phyloP scores from a whole-genome alignment of 2,329 filamentous ascomycete genomes.

The Exophiala calicioides region DNA sequence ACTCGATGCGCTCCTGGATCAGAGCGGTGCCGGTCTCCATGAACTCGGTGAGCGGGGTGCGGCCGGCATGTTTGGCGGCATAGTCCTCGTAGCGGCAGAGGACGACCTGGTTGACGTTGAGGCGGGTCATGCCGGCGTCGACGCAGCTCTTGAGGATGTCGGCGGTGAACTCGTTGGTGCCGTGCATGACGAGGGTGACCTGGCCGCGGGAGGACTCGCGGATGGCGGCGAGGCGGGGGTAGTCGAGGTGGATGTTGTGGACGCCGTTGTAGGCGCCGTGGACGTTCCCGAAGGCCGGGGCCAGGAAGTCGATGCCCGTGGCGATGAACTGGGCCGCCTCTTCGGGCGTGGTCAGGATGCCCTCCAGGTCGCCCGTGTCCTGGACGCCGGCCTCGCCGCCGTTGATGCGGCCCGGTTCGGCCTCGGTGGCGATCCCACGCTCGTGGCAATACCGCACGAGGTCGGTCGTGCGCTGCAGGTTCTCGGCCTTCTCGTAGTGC shows the following conservation, averaged over 20 bases:
- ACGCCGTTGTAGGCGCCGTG: conserved; percentile 67
- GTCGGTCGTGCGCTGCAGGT: conserved; percentile 64
- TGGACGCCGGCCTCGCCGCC: conserved; percentile 73
- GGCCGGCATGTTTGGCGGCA: conserved; percentile 51
- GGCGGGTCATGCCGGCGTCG: conserved; percentile 55
- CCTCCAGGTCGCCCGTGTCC: conserved; percentile 64
- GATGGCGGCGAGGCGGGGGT: conserved; percentile 51
- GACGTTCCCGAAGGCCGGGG: conserved; percentile 74
- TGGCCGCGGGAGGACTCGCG: conserved; percentile 50
- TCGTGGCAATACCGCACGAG: conserved; percentile 65
- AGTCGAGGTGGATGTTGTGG: conserved; percentile 27
- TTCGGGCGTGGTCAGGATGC: conserved; percentile 66
- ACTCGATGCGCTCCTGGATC: conserved; percentile 59
- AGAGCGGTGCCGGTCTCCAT: conserved; percentile 57
- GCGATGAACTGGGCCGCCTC: conserved; percentile 70
- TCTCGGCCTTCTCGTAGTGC: conserved; percentile 70
- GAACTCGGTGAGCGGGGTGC: conserved; percentile 54
- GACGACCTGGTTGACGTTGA: conserved; percentile 63
- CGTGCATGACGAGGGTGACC: conserved; percentile 59
- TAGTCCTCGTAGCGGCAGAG: conserved; percentile 48
- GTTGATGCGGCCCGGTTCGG: conserved; percentile 70
- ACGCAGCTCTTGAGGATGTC: conserved; percentile 59
- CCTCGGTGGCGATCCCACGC: conserved; percentile 68
- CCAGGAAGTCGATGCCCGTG: conserved; percentile 72
- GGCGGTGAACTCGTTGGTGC: conserved; percentile 58